Evolutionary conservation across 768 basidiomycete species (phyloP).

Genomic region (Boletus pseudo-olivaceus): DNA sequence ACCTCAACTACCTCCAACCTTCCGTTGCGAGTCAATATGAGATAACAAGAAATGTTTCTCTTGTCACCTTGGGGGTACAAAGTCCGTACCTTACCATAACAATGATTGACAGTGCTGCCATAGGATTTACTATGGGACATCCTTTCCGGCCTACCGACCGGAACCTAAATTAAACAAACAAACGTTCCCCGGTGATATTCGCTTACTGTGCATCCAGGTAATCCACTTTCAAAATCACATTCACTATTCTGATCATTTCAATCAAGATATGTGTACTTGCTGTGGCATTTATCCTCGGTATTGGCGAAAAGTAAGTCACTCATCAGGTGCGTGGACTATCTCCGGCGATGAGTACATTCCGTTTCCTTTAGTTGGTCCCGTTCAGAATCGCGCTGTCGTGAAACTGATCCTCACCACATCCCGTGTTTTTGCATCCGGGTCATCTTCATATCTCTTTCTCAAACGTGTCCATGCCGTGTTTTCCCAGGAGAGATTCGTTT

Average conservation of each 20-base stretch:
- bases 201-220: constrained; percentile 27
- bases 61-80: constrained; percentile 24
- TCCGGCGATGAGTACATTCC: neutral
- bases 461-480: constrained; percentile 37
- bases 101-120: neutral
- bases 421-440: constrained; percentile 22
- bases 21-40: constrained; percentile 18
- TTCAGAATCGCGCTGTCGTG: constrained; percentile 18
- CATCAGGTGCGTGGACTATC: neutral
- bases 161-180: constrained; percentile 14
- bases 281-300: constrained; percentile 13
- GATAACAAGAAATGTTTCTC: constrained; percentile 12
- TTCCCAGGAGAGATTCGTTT: constrained; percentile 19
- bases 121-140: constrained; percentile 28
- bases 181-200: constrained; percentile 13
- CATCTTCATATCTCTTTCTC: constrained; percentile 37
- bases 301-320: constrained; percentile 19
- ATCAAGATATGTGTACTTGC: constrained; percentile 18
- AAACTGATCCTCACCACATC: constrained; percentile 12
- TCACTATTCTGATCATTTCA: constrained; percentile 2
- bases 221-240: neutral
- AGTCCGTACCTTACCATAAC: neutral
- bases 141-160: constrained; percentile 25
- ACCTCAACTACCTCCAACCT: constrained; percentile 28
- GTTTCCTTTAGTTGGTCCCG: constrained; percentile 19